Evolutionary conservation across 2,329 filamentous ascomycete genomes (phyloP), one percentile per base, ranked within the genome.

Genomic region (Sphaerostilbella broomeana): DNA sequence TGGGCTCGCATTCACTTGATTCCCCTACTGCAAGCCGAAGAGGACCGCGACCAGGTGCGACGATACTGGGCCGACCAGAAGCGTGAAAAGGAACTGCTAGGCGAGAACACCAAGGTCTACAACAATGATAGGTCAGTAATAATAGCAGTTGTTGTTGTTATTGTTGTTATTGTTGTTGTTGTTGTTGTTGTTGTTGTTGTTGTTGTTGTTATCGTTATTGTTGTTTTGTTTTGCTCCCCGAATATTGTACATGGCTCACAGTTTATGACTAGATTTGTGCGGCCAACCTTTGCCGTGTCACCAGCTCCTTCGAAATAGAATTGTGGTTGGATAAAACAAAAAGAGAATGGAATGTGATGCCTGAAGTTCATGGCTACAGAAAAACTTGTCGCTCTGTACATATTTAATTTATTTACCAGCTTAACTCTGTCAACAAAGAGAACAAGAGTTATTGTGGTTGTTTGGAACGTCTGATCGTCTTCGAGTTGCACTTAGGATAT

Each of bases 1-100:
- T 98, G 92, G 92, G 79, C 86, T 46, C 84, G 92, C 60, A 94
- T 98, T 67, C 80, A 97, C 68, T 75, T 98, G 49, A 92, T 90
- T 57, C 92, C 92, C 43, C 70, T 95, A 48, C 79, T 98, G 48
- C 90, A 97, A 63, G 92, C 92, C 41, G 92, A 98, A 62, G 88
- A 95, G 65, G 92, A 98, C 70, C 83, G 92, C 46, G 92, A 98
- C 67, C 83, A 90, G 62, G 89, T 95, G 48, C 78, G 92, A 51
- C 75, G 90, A 58, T 77, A 90, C 64, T 76, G 83, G 50, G 92
- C 92, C 43, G 86, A 94, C 64, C 80, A 87, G 75, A 81, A 80
- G 50, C 77, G 92, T 50, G 92, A 97, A 77, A 87, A 89, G 76
- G 83, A 88, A 66, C 69, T 98, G 50, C 60, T 97, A 53, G 92